phyloP scores from a whole-genome alignment of 169 alveolate genomes.

The Eimeria necatrix region DNA sequence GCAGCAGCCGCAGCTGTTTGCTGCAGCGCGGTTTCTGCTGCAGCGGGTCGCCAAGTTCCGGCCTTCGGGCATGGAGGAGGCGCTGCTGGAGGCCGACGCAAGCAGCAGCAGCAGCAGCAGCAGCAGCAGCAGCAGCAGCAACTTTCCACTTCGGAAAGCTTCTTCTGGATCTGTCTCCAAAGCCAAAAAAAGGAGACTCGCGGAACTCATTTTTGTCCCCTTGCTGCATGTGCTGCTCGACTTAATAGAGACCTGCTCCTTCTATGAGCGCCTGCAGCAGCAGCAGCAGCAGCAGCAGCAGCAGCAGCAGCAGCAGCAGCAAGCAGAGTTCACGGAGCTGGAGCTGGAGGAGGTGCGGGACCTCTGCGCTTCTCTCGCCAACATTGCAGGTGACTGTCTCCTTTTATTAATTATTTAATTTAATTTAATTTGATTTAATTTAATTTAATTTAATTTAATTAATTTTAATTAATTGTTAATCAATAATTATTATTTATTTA shows the following conservation, averaged over 20 bases:
- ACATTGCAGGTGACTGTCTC: not conserved
- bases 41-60: constrained; percentile 59
- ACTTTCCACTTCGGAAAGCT: not conserved
- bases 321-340: too few species aligned
- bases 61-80: constrained; percentile 55
- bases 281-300: not conserved
- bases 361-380: constrained; percentile 26
- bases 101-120: constrained; percentile 20
- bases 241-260: constrained; percentile 37
- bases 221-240: constrained; percentile 70
- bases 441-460: too few species aligned
- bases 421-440: too few species aligned
- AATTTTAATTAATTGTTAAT: too few species aligned
- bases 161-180: constrained; percentile 33
- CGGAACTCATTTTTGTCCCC: constrained; percentile 44
- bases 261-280: not conserved
- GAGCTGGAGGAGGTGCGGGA: not conserved
- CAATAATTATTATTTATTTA: too few species aligned
- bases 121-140: not conserved
- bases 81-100: constrained; percentile 28
- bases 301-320: not conserved
- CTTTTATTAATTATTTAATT: too few species aligned
- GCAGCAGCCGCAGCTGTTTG: constrained; percentile 31
- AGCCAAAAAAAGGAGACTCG: not conserved
- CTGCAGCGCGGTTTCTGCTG: constrained; percentile 7